Conservation (phyloP, 2,329 filamentous ascomycete species). For the Botrytis fabae region DNA sequence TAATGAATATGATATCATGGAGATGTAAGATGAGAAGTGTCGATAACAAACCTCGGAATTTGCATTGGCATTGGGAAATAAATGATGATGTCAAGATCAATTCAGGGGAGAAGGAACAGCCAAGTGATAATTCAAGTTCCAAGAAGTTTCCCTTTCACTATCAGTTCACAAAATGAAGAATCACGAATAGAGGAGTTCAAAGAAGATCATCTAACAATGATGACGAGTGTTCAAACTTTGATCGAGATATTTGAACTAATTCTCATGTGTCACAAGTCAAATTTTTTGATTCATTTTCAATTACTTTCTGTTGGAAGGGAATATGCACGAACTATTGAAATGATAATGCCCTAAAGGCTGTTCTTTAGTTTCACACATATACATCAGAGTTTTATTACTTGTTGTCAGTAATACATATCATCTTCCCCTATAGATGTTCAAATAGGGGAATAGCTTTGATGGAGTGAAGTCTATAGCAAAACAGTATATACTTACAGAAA, state of each 20-base stretch:
- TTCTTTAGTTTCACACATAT: neutral
- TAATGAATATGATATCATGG: too few species aligned
- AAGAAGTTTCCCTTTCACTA: neutral
- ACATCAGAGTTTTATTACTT: neutral
- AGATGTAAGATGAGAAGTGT: too few species aligned
- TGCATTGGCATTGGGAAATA: accelerated
- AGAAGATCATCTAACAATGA: neutral
- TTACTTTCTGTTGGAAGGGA: neutral
- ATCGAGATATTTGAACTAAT: neutral
- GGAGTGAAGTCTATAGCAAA: accelerated
- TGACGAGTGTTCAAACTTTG: neutral
- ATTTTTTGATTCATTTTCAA: accelerated
- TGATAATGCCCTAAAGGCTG: accelerated
- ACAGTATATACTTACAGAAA: neutral
- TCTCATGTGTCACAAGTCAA: neutral
- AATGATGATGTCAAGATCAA: too few species aligned
- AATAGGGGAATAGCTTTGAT: too few species aligned
- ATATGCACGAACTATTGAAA: neutral
- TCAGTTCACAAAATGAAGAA: neutral
- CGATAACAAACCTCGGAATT: too few species aligned
- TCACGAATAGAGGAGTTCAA: neutral
- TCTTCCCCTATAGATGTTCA: accelerated
- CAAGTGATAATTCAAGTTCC: too few species aligned
- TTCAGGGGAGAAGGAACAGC: too few species aligned
- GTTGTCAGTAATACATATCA: neutral